Conservation (phyloP, 148 eudicot species). For the Silene conica region DNA sequence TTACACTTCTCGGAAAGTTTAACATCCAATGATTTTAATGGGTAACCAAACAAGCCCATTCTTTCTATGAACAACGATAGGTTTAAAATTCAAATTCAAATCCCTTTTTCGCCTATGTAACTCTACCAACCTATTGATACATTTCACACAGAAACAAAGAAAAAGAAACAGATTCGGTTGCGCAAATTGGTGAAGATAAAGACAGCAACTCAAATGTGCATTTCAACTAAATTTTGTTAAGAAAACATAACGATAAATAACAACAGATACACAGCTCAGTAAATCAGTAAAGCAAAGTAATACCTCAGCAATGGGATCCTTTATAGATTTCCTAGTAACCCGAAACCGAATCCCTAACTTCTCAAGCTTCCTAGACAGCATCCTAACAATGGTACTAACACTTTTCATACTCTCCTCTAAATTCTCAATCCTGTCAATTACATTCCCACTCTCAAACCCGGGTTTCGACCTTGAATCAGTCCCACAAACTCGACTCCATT, state of each 20-base stretch:
- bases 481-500: conserved; percentile 69
- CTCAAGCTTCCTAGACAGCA: conserved; percentile 83
- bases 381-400: conserved; percentile 46
- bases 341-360: conserved; percentile 90
- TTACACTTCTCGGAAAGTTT: no score
- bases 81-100: no score
- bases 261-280: neutral
- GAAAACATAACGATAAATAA: neutral
- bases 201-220: neutral
- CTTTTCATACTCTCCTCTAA: conserved; percentile 75
- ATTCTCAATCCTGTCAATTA: conserved; percentile 77
- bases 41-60: no score
- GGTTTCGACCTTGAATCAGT: conserved; percentile 20
- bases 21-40: no score
- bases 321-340: conserved; percentile 63
- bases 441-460: conserved; percentile 44
- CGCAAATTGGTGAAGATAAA: no score
- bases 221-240: neutral
- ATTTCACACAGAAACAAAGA: neutral
- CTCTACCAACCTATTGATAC: no score
- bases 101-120: no score
- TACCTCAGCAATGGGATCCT: conserved; percentile 93
- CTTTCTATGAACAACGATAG: no score
- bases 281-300: neutral
- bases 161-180: neutral